Evolutionary conservation across 1,284 basidiomycete genomes (phyloP), one percentile per base, ranked within the genome.

Genomic region (Ceratobasidium sp.): DNA sequence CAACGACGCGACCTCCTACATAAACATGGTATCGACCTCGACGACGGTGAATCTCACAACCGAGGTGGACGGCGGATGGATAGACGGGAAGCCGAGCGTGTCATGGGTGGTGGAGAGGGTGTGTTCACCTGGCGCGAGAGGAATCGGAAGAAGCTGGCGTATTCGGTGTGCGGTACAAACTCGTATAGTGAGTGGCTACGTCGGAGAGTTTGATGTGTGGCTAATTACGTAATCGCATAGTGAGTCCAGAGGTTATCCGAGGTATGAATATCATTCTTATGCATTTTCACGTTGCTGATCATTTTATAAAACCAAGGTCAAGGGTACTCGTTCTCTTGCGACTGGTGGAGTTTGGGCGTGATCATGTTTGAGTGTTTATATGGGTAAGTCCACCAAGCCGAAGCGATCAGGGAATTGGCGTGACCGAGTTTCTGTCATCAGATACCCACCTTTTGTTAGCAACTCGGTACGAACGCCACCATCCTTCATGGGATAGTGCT

Each of bases 261-360:
- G 87, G 87, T 0, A 54, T n/a, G 62, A 65, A 13, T 37, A 17
- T 65, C 56, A 32, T 40, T 19, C 9, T 13, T n/a, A 4, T 29
- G 37, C 56, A 52, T 13, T 13, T 34, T 34, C n/a, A 52, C 57
- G 44, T 57, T 49, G 56, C 25, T 77, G n/a, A 65, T 44, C 15
- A 43, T n/a, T 6, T 15, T 62, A 8, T 37, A n/a, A 4, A 52
- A 15, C 32, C 11, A 44, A 81, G 92, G 93, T 22, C 92, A 93
- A 82, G 97, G 96, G 32, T 99, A 99, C 84, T 92, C 94, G 64
- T 97, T 95, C 84, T 94, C 93, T 46, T 98, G 95, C 83, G 97
- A 99, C 82, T 99, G 96, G 96, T 99, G 97, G 97, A 96, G 94
- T 83, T 88, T 98, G 65, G 96, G 96, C 29, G 93, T 97, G 73